These are phyloP conservation scores for Penicillium lagena DNA, from an alignment of 495 filamentous ascomycete species.

Conservation along the genomic window DNA sequence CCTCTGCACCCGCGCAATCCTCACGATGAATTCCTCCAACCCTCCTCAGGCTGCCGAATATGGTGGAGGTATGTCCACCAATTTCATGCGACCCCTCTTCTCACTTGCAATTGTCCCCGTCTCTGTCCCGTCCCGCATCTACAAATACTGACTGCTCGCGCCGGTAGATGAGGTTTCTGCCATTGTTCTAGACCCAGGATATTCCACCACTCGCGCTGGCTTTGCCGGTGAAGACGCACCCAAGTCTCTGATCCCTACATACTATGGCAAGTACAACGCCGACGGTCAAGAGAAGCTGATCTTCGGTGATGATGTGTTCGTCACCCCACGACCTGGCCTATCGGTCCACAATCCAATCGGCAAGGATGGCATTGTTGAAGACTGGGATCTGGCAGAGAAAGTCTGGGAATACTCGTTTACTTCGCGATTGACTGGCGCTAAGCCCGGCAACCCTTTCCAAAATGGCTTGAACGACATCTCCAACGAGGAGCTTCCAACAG, in stretches of 20 bases:
- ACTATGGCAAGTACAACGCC: conserved; percentile 62
- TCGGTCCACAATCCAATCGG: conserved; percentile 86
- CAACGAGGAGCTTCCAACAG: conserved; percentile 52
- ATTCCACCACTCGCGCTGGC: conserved; percentile 82
- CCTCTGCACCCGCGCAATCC: conserved; percentile 1
- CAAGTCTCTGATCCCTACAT: conserved; percentile 84
- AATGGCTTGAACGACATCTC: conserved; percentile 70
- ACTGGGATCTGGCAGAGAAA: conserved; percentile 88
- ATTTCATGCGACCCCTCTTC: conserved; percentile 8
- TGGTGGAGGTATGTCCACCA: conserved; percentile 62
- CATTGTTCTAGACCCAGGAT: conserved; percentile 92
- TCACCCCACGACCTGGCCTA: conserved; percentile 65
- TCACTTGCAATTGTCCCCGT: too few relatives aligned
- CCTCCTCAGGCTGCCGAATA: conserved; percentile 65
- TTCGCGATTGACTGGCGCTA: conserved; percentile 65
- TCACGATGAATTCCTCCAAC: conserved; percentile 41
- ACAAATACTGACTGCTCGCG: conserved; percentile 11
- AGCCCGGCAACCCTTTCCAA: conserved; percentile 54
- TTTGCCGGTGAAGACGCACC: conserved; percentile 97
- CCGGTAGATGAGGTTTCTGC: conserved; percentile 87
- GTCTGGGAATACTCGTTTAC: conserved; percentile 87
- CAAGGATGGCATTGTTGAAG: conserved; percentile 84
- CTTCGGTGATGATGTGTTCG: conserved; percentile 83
- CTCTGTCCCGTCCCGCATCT: neutral
- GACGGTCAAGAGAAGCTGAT: conserved; percentile 54